Conservation (phyloP, 2,329 filamentous ascomycete genomes). For the Fusarium irregulare region DNA sequence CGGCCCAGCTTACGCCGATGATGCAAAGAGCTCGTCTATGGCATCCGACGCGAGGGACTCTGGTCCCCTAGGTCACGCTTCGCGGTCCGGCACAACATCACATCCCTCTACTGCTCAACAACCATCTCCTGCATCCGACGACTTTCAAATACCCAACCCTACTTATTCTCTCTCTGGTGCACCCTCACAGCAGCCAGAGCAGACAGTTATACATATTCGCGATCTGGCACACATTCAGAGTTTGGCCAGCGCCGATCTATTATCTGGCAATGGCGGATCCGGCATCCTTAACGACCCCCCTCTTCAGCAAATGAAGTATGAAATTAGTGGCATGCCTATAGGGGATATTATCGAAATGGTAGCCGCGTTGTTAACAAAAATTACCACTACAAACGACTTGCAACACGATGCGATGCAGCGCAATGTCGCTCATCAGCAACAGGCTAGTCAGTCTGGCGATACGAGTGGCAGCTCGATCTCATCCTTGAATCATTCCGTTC, state of each 20-base stretch:
- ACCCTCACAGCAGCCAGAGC: slow-evolving; percentile 49
- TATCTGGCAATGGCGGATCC: slow-evolving; percentile 60
- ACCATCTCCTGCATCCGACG: slow-evolving; percentile 53
- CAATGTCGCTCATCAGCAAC: slow-evolving; percentile 68
- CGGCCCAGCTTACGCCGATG: slow-evolving; percentile 52
- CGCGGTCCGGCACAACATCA: slow-evolving; percentile 36
- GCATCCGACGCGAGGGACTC: slow-evolving; percentile 55
- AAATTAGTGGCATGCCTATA: slow-evolving; percentile 98
- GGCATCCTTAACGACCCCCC: slow-evolving; percentile 64
- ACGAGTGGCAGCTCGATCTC: slow-evolving; percentile 66
- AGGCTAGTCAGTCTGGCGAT: slow-evolving; percentile 61
- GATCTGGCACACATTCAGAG: slow-evolving; percentile 92
- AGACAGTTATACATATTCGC: slow-evolving; percentile 78
- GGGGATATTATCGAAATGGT: slow-evolving; percentile 99
- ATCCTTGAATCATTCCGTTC: slow-evolving; percentile 72
- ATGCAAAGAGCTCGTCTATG: slow-evolving; percentile 62
- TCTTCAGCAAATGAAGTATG: slow-evolving; percentile 75
- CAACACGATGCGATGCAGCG: slow-evolving; percentile 93
- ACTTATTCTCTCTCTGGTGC: slow-evolving; percentile 49
- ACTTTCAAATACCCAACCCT: slow-evolving; percentile 53
- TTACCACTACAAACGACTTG: slow-evolving; percentile 93
- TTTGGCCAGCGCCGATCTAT: slow-evolving; percentile 82
- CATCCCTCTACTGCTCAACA: slow-evolving; percentile 43
- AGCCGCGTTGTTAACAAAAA: slow-evolving; percentile 93
- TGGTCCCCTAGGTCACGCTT: slow-evolving; percentile 45